Percentiles rank a stretch among this genome's conserved stretches.
phyloP scores from a whole-genome alignment of 2,329 filamentous ascomycete genomes.

The Botrytis hyacinthi region DNA sequence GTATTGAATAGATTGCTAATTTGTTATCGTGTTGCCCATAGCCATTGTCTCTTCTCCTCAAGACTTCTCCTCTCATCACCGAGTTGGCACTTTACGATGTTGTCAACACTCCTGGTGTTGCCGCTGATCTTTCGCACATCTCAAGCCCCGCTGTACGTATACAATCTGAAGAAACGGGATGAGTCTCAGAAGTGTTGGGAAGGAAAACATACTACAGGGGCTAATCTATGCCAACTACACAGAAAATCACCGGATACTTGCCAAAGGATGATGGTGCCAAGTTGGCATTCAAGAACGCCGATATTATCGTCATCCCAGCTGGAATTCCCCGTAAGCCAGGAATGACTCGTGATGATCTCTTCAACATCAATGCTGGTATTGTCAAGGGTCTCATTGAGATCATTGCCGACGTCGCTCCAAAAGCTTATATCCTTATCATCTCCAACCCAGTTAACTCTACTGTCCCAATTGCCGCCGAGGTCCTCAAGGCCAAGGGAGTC shows the following conservation, averaged over 20 bases:
- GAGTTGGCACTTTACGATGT: conserved; percentile 98
- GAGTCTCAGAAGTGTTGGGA: too few relatives aligned
- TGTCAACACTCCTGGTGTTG: conserved; percentile 68
- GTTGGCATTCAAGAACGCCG: conserved; percentile 77
- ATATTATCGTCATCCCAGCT: conserved; percentile 96
- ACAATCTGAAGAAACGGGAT: not conserved
- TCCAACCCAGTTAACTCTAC: conserved; percentile 99
- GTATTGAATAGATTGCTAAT: not conserved
- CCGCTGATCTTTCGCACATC: conserved; percentile 96
- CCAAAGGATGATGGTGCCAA: conserved; percentile 72
- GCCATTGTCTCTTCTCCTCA: conserved; percentile 93
- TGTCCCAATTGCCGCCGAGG: conserved; percentile 94
- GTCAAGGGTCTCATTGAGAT: conserved; percentile 98
- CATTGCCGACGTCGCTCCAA: conserved; percentile 79
- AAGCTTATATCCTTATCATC: conserved; percentile 96
- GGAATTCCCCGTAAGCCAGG: conserved; percentile 93
- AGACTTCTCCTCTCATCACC: conserved; percentile 76
- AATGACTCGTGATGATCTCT: conserved; percentile 99
- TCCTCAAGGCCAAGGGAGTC: conserved; percentile 92
- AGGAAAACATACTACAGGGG: not conserved
- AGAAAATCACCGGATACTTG: conserved; percentile 85
- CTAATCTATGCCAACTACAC: conserved; percentile 48
- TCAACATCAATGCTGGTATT: conserved; percentile 99
- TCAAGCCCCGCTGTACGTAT: conserved; percentile 51
- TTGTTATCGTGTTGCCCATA: conserved; percentile 41